Percentiles rank a stretch among this genome's conserved stretches.
phyloP scores from a whole-genome alignment of 2,329 filamentous ascomycete genomes.

The Trichoderma simmonsii region DNA sequence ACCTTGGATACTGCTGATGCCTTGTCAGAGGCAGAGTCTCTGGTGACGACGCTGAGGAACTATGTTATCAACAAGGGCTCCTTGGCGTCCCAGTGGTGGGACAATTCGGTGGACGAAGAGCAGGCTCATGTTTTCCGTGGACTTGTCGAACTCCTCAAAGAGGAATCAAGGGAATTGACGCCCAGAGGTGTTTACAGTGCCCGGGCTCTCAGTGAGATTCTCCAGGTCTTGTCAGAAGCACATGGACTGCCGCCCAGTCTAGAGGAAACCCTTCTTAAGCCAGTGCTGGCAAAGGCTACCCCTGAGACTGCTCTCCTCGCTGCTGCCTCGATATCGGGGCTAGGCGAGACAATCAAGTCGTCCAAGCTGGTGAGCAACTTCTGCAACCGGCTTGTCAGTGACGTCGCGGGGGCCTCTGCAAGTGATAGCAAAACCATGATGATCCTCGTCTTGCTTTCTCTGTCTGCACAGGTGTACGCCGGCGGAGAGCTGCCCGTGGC shows the following conservation, averaged over 20 bases:
- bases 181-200: constrained; percentile 51
- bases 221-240: constrained; percentile 45
- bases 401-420: constrained; percentile 50
- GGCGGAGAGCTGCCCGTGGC: constrained; percentile 53
- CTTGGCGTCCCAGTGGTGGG: constrained; percentile 38
- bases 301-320: constrained; percentile 47
- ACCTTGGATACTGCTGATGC: constrained; percentile 36
- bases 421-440: constrained; percentile 44
- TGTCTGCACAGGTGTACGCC: constrained; percentile 51
- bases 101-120: constrained; percentile 31
- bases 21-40: constrained; percentile 40
- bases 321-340: constrained; percentile 49
- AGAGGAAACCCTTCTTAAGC: constrained; percentile 47
- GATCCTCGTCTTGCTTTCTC: constrained; percentile 53
- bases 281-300: constrained; percentile 46
- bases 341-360: constrained; percentile 47
- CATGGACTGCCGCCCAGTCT: constrained; percentile 45
- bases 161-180: constrained; percentile 41
- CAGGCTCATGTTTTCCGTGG: constrained; percentile 38
- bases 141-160: constrained; percentile 44
- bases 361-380: constrained; percentile 52
- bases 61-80: constrained; percentile 35
- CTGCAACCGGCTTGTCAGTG: constrained; percentile 59
- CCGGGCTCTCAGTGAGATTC: constrained; percentile 48
- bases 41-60: constrained; percentile 41